phyloP scores from a whole-genome alignment of 2,329 filamentous ascomycete genomes.

The Trichophyton rubrum region DNA sequence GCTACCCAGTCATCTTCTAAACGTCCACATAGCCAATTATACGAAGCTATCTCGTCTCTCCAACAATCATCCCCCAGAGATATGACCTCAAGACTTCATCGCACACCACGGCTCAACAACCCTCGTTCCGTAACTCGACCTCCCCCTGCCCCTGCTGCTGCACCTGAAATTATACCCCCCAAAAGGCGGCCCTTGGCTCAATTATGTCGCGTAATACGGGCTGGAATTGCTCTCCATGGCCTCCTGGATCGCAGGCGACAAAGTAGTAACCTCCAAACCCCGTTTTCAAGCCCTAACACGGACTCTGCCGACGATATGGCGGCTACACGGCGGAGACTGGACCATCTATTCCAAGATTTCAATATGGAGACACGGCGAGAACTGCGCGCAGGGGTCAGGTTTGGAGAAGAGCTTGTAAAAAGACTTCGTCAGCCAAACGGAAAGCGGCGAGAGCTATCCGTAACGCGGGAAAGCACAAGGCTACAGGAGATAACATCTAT shows the following conservation, averaged over 20 bases:
- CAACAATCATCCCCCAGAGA: not conserved
- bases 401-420: conserved; percentile 34
- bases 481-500: not conserved
- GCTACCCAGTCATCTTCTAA: not conserved
- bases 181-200: conserved; percentile 18
- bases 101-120: not conserved
- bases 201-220: conserved; percentile 25
- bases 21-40: conserved; percentile 1
- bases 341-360: conserved; percentile 28
- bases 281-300: conserved; percentile 9
- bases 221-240: conserved; percentile 28
- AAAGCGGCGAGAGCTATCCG: conserved; percentile 1
- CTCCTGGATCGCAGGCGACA: conserved; percentile 16
- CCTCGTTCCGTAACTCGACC: not conserved
- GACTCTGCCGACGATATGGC: conserved; percentile 13
- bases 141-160: conserved; percentile 3
- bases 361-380: conserved; percentile 27
- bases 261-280: conserved; percentile 10
- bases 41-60: not conserved
- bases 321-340: conserved; percentile 20
- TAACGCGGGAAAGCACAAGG: not conserved
- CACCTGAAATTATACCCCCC: not conserved
- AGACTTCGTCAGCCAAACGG: conserved; percentile 17
- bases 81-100: not conserved
- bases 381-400: conserved; percentile 29